These are phyloP conservation scores for Termitomyces sp. DNA, from an alignment of 768 basidiomycete genomes.

Conservation along the genomic window DNA sequence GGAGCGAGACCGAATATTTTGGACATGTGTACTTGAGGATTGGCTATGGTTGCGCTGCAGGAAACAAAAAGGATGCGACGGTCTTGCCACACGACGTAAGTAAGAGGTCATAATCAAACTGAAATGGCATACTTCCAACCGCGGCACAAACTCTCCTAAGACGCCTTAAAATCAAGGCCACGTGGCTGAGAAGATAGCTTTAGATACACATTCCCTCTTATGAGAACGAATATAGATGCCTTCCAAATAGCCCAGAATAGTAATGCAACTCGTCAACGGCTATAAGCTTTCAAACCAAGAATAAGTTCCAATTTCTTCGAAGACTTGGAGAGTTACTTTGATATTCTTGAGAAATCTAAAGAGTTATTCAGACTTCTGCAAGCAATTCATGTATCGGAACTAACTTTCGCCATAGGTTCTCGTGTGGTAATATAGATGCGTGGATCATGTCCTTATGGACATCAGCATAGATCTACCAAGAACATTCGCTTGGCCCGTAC, in stretches of 20 bases:
- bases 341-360: constrained; percentile 65
- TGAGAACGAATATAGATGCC: constrained; percentile 33
- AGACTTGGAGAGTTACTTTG: constrained; percentile 29
- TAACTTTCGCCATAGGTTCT: constrained; percentile 77
- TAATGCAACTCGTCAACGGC: constrained; percentile 88
- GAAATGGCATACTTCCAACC: constrained; percentile 59
- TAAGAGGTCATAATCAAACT: background rate
- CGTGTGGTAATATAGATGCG: constrained; percentile 77
- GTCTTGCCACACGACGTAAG: constrained; percentile 33
- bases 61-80: constrained; percentile 61
- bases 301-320: background rate
- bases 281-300: constrained; percentile 38
- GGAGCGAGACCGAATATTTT: constrained; percentile 64
- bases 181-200: constrained; percentile 46
- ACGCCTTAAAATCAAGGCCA: constrained; percentile 73
- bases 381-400: constrained; percentile 3
- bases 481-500: constrained; percentile 31
- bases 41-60: constrained; percentile 83
- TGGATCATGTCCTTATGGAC: constrained; percentile 72
- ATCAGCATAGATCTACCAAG: constrained; percentile 1
- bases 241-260: constrained; percentile 76
- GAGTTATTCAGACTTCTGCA: background rate
- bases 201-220: background rate
- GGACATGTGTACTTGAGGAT: constrained; percentile 72
- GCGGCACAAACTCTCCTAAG: constrained; percentile 72